A percentile compares a stretch with the other conserved stretches of the same genome.
Conservation (phyloP, 169 alveolate species). For the Eimeria falciformis region DNA sequence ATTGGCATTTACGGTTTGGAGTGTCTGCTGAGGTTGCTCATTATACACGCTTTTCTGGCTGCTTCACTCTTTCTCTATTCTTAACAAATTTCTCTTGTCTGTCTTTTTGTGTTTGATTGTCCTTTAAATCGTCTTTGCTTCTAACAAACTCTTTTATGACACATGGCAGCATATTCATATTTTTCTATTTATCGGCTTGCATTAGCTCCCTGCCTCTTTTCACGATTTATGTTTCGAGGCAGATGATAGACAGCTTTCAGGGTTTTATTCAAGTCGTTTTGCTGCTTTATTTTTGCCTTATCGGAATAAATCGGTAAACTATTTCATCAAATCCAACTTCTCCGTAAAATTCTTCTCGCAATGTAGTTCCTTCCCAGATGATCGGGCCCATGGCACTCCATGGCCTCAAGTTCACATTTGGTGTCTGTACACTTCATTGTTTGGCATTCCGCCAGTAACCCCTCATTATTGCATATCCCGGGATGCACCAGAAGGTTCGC, state of each 20-base stretch:
- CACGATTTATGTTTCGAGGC: too few relatives aligned
- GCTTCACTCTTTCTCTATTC: too few relatives aligned
- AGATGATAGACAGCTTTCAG: too few relatives aligned
- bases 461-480: neutral
- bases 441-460: conserved; percentile 10
- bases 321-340: conserved; percentile 52
- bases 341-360: conserved; percentile 45
- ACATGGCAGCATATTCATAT: too few relatives aligned
- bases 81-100: too few relatives aligned
- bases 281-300: neutral
- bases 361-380: conserved; percentile 35
- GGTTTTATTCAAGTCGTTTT: too few relatives aligned
- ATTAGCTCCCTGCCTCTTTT: too few relatives aligned
- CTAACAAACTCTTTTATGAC: too few relatives aligned
- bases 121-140: too few relatives aligned
- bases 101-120: too few relatives aligned
- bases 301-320: neutral
- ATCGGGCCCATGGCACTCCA: conserved; percentile 35
- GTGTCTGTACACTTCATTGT: conserved; percentile 8
- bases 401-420: conserved; percentile 72
- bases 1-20: neutral
- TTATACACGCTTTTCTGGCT: too few relatives aligned
- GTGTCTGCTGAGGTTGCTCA: neutral
- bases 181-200: too few relatives aligned
- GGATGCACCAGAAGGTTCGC: conserved; percentile 50